Conservation (phyloP, 805 yeast species). For the Lipomyces starkeyi region DNA sequence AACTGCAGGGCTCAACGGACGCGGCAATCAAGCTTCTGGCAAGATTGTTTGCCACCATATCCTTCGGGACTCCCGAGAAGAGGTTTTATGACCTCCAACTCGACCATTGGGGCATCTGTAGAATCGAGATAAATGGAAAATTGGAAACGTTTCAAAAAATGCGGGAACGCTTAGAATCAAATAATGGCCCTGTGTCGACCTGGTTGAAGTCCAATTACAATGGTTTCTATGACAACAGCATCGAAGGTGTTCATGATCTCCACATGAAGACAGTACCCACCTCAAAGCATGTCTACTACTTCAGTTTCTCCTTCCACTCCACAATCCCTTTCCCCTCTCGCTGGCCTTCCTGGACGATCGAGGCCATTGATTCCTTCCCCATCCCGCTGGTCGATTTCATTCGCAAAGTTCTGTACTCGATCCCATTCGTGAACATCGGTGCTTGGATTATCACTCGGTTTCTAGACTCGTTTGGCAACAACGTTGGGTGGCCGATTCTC, state of each 20-base stretch:
- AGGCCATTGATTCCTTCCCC: neutral
- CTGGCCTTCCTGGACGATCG: slow-evolving; percentile 3
- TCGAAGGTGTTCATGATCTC: neutral
- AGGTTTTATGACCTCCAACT: slow-evolving; percentile 3
- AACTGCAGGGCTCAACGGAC: neutral
- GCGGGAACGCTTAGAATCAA: slow-evolving; percentile 5
- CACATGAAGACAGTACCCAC: neutral
- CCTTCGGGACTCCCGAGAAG: neutral
- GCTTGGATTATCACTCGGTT: neutral
- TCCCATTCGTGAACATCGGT: neutral
- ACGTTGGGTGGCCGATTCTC: slow-evolving; percentile 1
- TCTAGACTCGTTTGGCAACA: neutral
- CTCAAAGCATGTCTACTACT: neutral
- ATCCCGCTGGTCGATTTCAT: neutral
- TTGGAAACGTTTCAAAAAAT: neutral
- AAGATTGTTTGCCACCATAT: neutral
- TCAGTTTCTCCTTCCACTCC: slow-evolving; percentile 4
- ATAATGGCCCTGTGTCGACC: neutral
- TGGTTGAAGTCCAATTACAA: neutral
- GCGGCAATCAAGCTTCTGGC: neutral
- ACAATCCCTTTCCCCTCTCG: neutral
- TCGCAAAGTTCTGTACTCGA: neutral
- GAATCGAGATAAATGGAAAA: neutral
- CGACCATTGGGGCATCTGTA: slow-evolving; percentile 2
- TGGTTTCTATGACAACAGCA: slow-evolving; percentile 1